Conservation (phyloP, 257 asterid genomes). For the Avicennia marina region DNA sequence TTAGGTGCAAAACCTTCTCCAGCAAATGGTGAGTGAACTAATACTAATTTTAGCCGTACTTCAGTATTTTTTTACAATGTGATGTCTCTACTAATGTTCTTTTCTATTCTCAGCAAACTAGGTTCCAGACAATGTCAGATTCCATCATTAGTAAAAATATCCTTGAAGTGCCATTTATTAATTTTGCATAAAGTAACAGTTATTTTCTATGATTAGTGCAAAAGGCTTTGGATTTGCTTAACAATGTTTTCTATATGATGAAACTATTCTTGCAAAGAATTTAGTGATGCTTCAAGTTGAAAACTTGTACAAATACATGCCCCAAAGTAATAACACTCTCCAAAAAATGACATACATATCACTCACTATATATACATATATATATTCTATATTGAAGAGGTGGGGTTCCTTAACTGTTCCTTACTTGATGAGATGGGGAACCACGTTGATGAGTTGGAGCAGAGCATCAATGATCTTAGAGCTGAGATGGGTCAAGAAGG, state of each 20-base stretch:
- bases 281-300: not conserved
- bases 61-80: not conserved
- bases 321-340: not conserved
- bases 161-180: conserved; percentile 34
- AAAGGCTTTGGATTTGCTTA: no score
- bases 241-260: not conserved
- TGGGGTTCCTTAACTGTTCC: conserved; percentile 49
- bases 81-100: conserved; percentile 7
- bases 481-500: conserved; percentile 89
- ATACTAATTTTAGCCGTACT: not conserved
- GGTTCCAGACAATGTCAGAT: conserved; percentile 92
- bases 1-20: conserved; percentile 85
- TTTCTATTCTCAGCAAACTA: conserved; percentile 65
- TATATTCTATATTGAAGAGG: no score
- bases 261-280: not conserved
- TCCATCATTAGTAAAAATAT: conserved; percentile 83
- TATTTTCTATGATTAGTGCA: not conserved
- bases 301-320: not conserved
- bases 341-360: not conserved
- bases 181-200: no score
- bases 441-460: no score
- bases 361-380: not conserved
- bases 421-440: conserved; percentile 94
- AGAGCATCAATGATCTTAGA: conserved; percentile 86
- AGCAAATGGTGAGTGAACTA: conserved; percentile 67